These are phyloP conservation scores for Acacia melanoxylon DNA, from an alignment of 306 rosid species.

Conservation along the genomic window DNA sequence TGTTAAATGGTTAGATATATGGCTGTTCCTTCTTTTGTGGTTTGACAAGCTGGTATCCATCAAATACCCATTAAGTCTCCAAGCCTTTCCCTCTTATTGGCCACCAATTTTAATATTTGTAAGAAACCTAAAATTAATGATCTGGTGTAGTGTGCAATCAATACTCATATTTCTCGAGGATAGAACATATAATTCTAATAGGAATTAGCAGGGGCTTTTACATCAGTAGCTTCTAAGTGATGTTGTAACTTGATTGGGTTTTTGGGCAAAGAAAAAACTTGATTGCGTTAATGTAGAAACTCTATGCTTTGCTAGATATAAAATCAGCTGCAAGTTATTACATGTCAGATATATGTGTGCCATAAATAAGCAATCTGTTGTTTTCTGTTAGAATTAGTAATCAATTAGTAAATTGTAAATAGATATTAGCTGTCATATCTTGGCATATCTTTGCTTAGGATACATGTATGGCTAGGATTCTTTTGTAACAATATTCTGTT, in stretches of 20 bases:
- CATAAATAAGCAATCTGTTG: not conserved
- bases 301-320: slow-evolving; percentile 10
- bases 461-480: no score
- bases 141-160: not conserved
- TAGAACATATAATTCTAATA: not conserved
- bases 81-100: not conserved
- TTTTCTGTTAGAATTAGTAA: no score
- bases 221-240: not conserved
- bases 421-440: no score
- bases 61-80: not conserved
- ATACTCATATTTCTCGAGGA: not conserved
- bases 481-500: no score
- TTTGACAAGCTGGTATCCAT: slow-evolving; percentile 8
- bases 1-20: slow-evolving; percentile 13
- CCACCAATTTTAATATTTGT: not conserved
- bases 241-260: not conserved
- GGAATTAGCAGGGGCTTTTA: slow-evolving; percentile 12
- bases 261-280: no score
- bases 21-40: not conserved
- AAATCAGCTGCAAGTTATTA: not conserved
- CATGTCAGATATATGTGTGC: not conserved
- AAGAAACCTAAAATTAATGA: not conserved
- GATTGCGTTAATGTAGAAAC: not conserved
- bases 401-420: no score
- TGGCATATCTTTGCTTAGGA: no score